Evolutionary conservation across 2,329 filamentous ascomycete genomes (phyloP), one percentile per base, ranked within the genome.

Genomic region (Diaporthe capsici): DNA sequence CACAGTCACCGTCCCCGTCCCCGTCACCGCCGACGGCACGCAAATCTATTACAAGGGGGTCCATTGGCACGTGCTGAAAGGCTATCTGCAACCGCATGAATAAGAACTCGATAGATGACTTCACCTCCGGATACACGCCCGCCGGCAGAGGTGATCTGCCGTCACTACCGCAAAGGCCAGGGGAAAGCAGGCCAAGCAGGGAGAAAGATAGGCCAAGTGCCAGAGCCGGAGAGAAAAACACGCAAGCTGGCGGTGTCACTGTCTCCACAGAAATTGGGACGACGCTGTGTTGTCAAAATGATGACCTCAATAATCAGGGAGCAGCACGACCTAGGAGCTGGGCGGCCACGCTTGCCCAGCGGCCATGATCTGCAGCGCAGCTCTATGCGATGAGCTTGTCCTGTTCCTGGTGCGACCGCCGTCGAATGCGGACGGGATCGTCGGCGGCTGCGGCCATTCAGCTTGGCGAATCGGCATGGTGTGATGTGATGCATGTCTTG

Each of bases 261-360:
- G 47, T 55, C 47, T 12, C 65, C 65, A 70, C 65, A 70, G 49
- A 49, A 42, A 31, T 28, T 53, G 31, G n/a, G 13, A 42, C 65
- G 49, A 22, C 47, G 65, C 65, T 70, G 49, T 53, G 65, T 70
- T 70, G 65, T 70, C 65, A 70, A 53, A 53, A 70, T 55, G 15
- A 70, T 70, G 65, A 70, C 65, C 65, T 70, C 65, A 70, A 68
- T 22, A 70, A 28, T 37, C 65, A 55, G n/a, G 49, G 65, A 42
- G 65, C 47, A 51, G 15, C 15, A 53, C n/a, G 20, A 22, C 44
- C 51, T 65, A 42, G 63, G 31, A 13, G 17, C 58, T n/a, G 58
- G 37, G 20, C 58, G 37, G 58, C 58, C 58, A 61, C n/a, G 58
- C 58, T 17, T 55, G 57, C 57, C 57, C 20, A 25, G 47, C 47